phyloP scores from a whole-genome alignment of 129 eudicot genomes.

The Scalesia atractyloides region DNA sequence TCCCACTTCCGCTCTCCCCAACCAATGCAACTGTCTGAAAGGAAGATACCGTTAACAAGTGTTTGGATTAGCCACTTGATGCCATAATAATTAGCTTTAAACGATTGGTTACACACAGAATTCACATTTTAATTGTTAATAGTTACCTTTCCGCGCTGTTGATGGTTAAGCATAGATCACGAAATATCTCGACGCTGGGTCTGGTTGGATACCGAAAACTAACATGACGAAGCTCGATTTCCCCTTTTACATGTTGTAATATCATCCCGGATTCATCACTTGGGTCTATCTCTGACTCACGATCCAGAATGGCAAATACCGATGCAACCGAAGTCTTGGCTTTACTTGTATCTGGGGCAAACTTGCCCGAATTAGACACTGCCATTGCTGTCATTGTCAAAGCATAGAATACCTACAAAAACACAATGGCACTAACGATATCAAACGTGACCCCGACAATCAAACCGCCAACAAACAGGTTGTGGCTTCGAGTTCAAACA shows the following conservation, averaged over 20 bases:
- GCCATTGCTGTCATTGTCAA: conserved; percentile 66
- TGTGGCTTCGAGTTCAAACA: not conserved
- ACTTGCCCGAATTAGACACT: conserved; percentile 65
- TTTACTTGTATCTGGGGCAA: conserved; percentile 70
- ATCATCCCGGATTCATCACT: conserved; percentile 65
- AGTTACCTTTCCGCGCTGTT: conserved; percentile 56
- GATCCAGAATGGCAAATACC: conserved; percentile 63
- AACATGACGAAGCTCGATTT: conserved; percentile 60
- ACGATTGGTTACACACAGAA: too few species aligned
- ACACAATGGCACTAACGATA: not conserved
- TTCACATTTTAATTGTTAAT: too few species aligned
- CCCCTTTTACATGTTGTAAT: conserved; percentile 57
- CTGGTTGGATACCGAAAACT: conserved; percentile 77
- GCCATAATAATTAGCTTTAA: too few species aligned
- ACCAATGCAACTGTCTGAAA: conserved; percentile 68
- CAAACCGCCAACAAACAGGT: not conserved
- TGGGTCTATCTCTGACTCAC: conserved; percentile 69
- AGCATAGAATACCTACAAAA: conserved; percentile 52
- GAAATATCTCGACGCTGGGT: conserved; percentile 64
- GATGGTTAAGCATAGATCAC: conserved; percentile 61
- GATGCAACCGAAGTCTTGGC: conserved; percentile 67
- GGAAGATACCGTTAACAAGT: conserved; percentile 15
- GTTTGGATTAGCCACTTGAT: not conserved
- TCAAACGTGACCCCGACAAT: not conserved
- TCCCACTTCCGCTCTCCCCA: conserved; percentile 83